A percentile compares a stretch with the other conserved stretches of the same genome.
phyloP scores from a whole-genome alignment of 306 rosid species.

The Sesbania bispinosa region DNA sequence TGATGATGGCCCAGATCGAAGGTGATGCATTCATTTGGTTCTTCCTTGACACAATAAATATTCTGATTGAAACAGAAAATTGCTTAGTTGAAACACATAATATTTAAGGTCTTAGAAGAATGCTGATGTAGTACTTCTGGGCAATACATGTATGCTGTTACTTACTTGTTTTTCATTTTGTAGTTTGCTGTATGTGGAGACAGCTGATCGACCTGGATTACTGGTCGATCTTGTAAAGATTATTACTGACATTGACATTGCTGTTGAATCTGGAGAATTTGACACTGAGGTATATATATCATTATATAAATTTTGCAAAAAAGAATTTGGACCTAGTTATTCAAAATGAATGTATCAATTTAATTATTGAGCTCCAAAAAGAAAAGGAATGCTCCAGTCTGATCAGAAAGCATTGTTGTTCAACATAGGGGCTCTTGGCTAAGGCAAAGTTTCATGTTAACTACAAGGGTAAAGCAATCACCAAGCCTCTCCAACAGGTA shows the following conservation, averaged over 20 bases:
- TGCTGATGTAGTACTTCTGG: constrained; percentile 1
- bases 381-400: not conserved
- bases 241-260: constrained; percentile 57
- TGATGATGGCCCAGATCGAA: constrained; percentile 68
- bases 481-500: constrained; percentile 85
- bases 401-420: constrained; percentile 13
- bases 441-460: constrained; percentile 91
- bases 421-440: constrained; percentile 73
- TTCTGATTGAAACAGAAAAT: not conserved
- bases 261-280: constrained; percentile 84
- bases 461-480: constrained; percentile 67
- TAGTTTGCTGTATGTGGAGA: constrained; percentile 77
- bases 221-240: constrained; percentile 82
- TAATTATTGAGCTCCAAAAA: not conserved
- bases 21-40: constrained; percentile 42
- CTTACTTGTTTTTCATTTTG: constrained; percentile 12
- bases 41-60: constrained; percentile 9
- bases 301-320: not conserved
- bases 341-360: not conserved
- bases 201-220: constrained; percentile 81
- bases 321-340: not conserved
- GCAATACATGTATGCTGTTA: not conserved
- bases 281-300: constrained; percentile 66
- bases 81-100: not conserved
- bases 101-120: not conserved